These are phyloP conservation scores for Phascolomyces articulosus DNA, from an alignment of 371 early-diverging fungal species.

Conservation along the genomic window DNA sequence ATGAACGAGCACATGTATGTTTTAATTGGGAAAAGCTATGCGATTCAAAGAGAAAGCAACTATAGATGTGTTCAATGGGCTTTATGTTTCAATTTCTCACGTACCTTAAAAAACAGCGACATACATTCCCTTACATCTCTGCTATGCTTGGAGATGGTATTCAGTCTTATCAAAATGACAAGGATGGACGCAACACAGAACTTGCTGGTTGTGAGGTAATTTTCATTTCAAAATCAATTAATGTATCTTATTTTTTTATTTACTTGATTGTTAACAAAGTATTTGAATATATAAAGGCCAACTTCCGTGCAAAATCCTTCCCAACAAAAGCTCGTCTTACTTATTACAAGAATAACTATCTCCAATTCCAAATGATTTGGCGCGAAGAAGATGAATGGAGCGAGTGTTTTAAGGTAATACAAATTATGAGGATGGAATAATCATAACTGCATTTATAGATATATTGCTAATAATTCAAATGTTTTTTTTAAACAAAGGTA, in stretches of 20 bases:
- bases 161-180: conserved; percentile 76
- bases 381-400: conserved; percentile 73
- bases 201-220: conserved; percentile 73
- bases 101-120: conserved; percentile 22
- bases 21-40: too few species aligned
- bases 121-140: conserved; percentile 86
- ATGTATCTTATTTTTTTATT: too few species aligned
- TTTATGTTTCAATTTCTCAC: neutral
- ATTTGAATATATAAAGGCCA: conserved; percentile 50
- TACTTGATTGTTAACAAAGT: too few species aligned
- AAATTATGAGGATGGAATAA: neutral
- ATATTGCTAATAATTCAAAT: neutral
- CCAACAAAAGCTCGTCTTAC: conserved; percentile 79
- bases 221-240: too few species aligned
- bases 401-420: conserved; percentile 74
- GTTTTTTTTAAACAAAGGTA: conserved; percentile 16
- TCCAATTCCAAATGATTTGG: conserved; percentile 69
- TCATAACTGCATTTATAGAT: neutral
- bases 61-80: neutral
- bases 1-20: conserved; percentile 77
- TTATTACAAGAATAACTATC: conserved; percentile 71
- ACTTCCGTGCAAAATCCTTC: conserved; percentile 72
- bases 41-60: neutral
- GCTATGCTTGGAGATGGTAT: conserved; percentile 94
- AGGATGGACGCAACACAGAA: conserved; percentile 78